Conservation (phyloP, 257 asterid species). For the Nicotiana undulata region DNA sequence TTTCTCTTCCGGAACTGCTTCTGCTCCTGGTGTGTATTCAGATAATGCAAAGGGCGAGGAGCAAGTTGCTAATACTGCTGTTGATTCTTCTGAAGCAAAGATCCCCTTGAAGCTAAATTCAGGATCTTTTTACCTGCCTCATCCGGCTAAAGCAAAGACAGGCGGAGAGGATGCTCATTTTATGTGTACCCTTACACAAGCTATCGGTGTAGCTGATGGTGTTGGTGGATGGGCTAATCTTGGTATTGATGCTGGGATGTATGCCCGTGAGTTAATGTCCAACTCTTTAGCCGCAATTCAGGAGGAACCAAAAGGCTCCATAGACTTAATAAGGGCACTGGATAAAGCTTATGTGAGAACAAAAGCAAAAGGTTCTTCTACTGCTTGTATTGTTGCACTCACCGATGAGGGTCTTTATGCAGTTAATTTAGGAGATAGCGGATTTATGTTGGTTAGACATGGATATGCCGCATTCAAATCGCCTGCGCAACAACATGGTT, state of each 20-base stretch:
- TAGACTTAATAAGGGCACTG: slow-evolving; percentile 3
- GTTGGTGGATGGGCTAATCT: slow-evolving; percentile 16
- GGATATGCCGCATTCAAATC: slow-evolving; percentile 1
- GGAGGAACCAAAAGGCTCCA: background rate
- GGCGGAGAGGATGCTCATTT: slow-evolving; percentile 18
- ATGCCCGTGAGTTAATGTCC: slow-evolving; percentile 6
- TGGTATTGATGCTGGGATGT: slow-evolving; percentile 10
- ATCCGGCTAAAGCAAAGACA: background rate
- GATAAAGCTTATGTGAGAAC: slow-evolving; percentile 1
- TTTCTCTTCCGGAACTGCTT: background rate
- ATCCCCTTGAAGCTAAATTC: background rate
- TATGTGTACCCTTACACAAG: background rate
- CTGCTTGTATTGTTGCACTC: slow-evolving; percentile 11
- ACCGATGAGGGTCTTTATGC: background rate
- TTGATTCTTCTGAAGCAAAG: background rate
- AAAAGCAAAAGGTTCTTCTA: slow-evolving; percentile 10
- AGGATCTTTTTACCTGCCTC: background rate
- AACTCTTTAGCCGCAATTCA: background rate
- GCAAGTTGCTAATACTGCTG: background rate
- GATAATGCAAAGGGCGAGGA: background rate
- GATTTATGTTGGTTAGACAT: slow-evolving; percentile 8
- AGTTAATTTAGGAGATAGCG: slow-evolving; percentile 14
- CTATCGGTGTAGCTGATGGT: slow-evolving; percentile 14
- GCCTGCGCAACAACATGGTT: slow-evolving; percentile 9
- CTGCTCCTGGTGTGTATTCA: background rate